These are phyloP conservation scores for Sarocladium brachiariae DNA, from an alignment of 2,329 filamentous ascomycete genomes.

Conservation along the genomic window DNA sequence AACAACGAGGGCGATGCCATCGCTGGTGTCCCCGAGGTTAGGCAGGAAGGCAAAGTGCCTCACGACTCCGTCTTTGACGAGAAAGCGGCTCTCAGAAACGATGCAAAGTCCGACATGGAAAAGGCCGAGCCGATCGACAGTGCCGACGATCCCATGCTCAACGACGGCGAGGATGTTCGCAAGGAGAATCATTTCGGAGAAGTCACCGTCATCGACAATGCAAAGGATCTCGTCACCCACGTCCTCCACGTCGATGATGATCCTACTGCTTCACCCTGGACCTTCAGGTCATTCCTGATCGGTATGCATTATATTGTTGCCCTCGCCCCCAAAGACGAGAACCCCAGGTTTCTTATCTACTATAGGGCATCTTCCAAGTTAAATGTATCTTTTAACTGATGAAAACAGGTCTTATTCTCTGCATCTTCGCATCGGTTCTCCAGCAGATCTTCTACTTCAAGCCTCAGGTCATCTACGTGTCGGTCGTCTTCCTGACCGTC, in stretches of 20 bases:
- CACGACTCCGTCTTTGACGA: background rate
- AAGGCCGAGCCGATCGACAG: background rate
- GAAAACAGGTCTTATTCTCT: constrained; percentile 17
- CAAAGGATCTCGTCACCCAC: constrained; percentile 18
- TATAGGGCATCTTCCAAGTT: too few relatives aligned
- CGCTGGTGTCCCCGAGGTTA: background rate
- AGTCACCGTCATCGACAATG: constrained; percentile 9
- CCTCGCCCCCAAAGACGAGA: too few relatives aligned
- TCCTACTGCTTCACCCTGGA: constrained; percentile 17
- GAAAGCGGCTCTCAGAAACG: background rate
- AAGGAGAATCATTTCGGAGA: constrained; percentile 9
- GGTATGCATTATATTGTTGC: too few relatives aligned
- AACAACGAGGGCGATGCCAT: background rate
- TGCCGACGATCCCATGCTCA: background rate
- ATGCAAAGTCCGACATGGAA: background rate
- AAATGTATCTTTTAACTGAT: too few relatives aligned
- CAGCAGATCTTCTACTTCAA: constrained; percentile 20
- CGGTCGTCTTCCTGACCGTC: constrained; percentile 19
- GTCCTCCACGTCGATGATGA: constrained; percentile 20
- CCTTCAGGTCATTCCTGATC: constrained; percentile 17
- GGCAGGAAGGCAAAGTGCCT: background rate
- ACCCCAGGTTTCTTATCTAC: too few relatives aligned
- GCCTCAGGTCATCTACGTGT: constrained; percentile 18
- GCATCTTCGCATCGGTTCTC: constrained; percentile 16
- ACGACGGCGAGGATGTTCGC: constrained; percentile 1